Base-by-base conservation (phyloP, 2,329 filamentous ascomycete genomes). In the Fonsecaea nubica region DNA sequence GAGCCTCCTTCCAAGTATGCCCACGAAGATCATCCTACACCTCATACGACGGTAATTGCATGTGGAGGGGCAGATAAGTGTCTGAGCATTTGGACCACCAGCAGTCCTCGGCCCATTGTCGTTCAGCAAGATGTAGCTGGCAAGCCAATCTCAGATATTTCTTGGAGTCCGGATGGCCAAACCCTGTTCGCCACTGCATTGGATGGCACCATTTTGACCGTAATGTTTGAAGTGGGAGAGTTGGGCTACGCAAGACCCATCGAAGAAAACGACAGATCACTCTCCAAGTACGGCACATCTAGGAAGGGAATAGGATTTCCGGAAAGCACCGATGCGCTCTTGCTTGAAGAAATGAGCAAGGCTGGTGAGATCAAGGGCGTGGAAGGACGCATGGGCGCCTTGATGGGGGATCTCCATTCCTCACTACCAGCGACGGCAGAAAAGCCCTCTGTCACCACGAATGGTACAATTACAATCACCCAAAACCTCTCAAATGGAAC, bases 11-110 rank as follows among this genome's bases (percentile, higher is more conserved):
- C 81, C 76, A 85, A 62, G 77, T 82, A 58, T 82, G 85, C 72
- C 12, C 72, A 75, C 1, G 80, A 83, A 63, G 79, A 78, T 25
- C 77, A 81, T 70, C 73, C 76, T 21, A 77, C 81, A 69, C 72
- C 80, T 75, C 85, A 88, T 15, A 92, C 97, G 3, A 98, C 94
- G 0, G 94, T 99, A 0, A 96, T 99, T 72, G 95, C 96, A 8
- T 98, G 94, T 69, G 95, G 94, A 5, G 96, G 95, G 2, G 95
- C 97, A 75, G 95, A 99, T 77, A 98, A 97, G 79, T 95, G 93
- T 2, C 80, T 99, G 50, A 97, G 92, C 74, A 90, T 99, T 42
- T 99, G 95, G 95, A 98, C 97, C 73, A 99, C 96, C 1, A 97
- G 93, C 75, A 96, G 92, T 30, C 93, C 95, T 0, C 85, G 95